Percentiles rank a stretch among this genome's conserved stretches.
Conservation (phyloP, 331 rosid species). For the Phaseolus coccineus region DNA sequence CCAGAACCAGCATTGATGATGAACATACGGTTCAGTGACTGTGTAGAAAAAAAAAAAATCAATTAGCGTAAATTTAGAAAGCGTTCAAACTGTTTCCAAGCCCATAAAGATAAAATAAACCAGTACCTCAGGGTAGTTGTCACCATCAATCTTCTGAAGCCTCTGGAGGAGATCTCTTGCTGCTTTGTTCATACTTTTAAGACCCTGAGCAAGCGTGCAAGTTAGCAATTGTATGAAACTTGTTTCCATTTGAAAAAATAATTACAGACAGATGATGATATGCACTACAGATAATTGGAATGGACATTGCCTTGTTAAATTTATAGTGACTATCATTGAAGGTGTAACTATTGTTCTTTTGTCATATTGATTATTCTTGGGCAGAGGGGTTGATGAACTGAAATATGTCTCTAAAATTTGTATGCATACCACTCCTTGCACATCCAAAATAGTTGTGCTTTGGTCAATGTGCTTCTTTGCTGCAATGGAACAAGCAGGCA, state of each 20-base stretch:
- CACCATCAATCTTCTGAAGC: constrained; percentile 96
- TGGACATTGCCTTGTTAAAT: constrained; percentile 12
- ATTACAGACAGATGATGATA: background rate
- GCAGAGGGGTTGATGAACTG: background rate
- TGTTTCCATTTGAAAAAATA: constrained; percentile 3
- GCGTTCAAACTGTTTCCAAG: constrained; percentile 23
- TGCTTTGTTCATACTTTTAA: constrained; percentile 79
- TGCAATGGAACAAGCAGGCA: constrained; percentile 90
- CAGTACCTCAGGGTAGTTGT: constrained; percentile 93
- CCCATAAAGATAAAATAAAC: background rate
- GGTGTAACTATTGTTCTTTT: constrained; percentile 11
- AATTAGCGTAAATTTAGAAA: constrained; percentile 29
- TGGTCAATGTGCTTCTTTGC: constrained; percentile 95
- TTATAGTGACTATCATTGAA: constrained; percentile 9
- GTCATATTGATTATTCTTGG: constrained; percentile 3
- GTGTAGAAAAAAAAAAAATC: constrained; percentile 17
- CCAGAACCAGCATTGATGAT: constrained; percentile 99
- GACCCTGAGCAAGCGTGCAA: constrained; percentile 64
- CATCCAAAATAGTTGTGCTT: constrained; percentile 97
- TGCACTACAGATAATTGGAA: constrained; percentile 13
- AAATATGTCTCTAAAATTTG: background rate
- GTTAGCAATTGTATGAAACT: constrained; percentile 34
- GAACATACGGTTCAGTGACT: constrained; percentile 95
- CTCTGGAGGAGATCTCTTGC: constrained; percentile 91
- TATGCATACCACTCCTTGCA: constrained; percentile 91